Conservation (phyloP, 148 eudicot species). For the Camellia japonica region DNA sequence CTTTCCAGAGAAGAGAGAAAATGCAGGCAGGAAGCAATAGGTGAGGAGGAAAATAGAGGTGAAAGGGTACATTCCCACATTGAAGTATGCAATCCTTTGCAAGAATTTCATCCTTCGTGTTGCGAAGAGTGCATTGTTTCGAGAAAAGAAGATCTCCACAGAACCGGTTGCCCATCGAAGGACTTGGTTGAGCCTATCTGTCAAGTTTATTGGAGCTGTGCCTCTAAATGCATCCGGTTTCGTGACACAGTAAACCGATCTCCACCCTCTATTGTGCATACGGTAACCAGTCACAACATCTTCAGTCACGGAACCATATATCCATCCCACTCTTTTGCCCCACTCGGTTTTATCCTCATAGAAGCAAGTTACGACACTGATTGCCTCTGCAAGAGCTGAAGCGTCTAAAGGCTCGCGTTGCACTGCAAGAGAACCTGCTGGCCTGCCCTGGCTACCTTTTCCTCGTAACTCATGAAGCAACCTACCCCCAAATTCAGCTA, state of each 20-base stretch:
- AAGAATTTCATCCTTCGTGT: not conserved
- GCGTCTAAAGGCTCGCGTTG: slow-evolving; percentile 12
- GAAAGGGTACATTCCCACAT: slow-evolving; percentile 13
- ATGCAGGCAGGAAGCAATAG: slow-evolving; percentile 14
- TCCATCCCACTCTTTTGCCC: slow-evolving; percentile 18
- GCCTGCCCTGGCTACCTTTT: slow-evolving; percentile 42
- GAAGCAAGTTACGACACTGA: slow-evolving; percentile 9
- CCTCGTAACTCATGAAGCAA: slow-evolving; percentile 74
- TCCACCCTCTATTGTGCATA: slow-evolving; percentile 20
- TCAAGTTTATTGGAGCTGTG: slow-evolving; percentile 15
- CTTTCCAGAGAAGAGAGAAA: slow-evolving; percentile 12
- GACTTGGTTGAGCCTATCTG: slow-evolving; percentile 19
- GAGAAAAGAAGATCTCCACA: slow-evolving; percentile 18
- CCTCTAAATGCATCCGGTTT: slow-evolving; percentile 20
- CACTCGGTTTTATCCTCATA: slow-evolving; percentile 21
- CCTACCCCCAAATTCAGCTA: slow-evolving; percentile 87
- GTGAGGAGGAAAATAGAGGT: slow-evolving; percentile 9
- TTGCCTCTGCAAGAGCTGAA: slow-evolving; percentile 9
- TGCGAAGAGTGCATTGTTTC: slow-evolving; percentile 14
- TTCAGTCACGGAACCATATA: not conserved
- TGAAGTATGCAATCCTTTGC: slow-evolving; percentile 12
- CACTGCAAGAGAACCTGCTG: slow-evolving; percentile 3
- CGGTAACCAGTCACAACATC: slow-evolving; percentile 17
- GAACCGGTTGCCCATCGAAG: slow-evolving; percentile 19
- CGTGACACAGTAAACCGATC: slow-evolving; percentile 14